Conservation (phyloP, 2,329 filamentous ascomycete genomes). For the Lachnellula arida region DNA sequence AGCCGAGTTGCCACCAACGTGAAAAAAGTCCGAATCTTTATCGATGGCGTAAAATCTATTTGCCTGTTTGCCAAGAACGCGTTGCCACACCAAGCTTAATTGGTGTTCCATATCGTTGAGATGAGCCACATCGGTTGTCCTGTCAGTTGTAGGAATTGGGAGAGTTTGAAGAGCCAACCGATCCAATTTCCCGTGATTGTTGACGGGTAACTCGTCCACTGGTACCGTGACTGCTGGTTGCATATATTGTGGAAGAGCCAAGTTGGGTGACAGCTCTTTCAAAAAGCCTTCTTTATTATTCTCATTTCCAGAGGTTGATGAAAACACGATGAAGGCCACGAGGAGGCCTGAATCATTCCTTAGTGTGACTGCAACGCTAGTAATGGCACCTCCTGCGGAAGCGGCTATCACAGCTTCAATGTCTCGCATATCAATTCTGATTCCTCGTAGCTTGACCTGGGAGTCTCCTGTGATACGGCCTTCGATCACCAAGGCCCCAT, state of each 20-base stretch:
- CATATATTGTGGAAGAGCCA: slow-evolving; percentile 36
- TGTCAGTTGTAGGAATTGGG: slow-evolving; percentile 4
- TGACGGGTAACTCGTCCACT: slow-evolving; percentile 30
- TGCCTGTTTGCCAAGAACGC: slow-evolving; percentile 4
- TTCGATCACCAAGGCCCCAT: slow-evolving; percentile 30
- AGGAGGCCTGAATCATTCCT: slow-evolving; percentile 26
- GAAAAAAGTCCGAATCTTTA: slow-evolving; percentile 13
- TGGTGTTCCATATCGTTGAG: neutral
- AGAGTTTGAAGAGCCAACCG: slow-evolving; percentile 14
- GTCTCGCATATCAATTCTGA: slow-evolving; percentile 41
- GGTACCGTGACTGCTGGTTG: slow-evolving; percentile 29
- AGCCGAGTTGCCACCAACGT: slow-evolving; percentile 14
- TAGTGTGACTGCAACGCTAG: slow-evolving; percentile 26
- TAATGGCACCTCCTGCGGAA: slow-evolving; percentile 23
- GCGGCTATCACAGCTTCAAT: slow-evolving; percentile 33
- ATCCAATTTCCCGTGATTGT: slow-evolving; percentile 32
- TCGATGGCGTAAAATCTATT: neutral
- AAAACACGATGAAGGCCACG: slow-evolving; percentile 34
- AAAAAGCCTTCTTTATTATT: slow-evolving; percentile 17
- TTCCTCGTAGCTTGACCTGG: slow-evolving; percentile 35
- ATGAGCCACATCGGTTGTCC: neutral
- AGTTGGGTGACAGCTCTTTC: neutral
- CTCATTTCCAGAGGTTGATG: neutral
- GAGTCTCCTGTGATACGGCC: slow-evolving; percentile 33
- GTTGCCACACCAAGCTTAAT: slow-evolving; percentile 11